phyloP scores from a whole-genome alignment of 2,329 filamentous ascomycete genomes.

The Talaromyces islandicus region DNA sequence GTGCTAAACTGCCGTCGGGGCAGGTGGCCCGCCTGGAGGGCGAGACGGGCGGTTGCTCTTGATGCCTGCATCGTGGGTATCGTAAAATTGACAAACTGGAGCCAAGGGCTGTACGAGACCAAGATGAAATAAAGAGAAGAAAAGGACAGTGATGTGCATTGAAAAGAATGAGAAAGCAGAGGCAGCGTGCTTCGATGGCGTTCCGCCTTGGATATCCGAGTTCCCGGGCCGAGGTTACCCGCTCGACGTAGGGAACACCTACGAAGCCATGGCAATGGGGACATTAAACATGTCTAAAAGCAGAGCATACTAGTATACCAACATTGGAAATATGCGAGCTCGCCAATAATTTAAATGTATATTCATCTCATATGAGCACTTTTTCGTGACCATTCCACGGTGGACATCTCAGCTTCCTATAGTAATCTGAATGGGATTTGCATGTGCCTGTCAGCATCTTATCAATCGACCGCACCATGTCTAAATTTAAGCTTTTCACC shows the following conservation, averaged over 20 bases:
- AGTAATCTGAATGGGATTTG: background rate
- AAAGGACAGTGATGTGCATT: background rate
- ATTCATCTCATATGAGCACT: accelerated
- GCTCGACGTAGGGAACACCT: background rate
- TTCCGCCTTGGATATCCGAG: slow-evolving; percentile 21
- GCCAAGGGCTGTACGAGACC: slow-evolving; percentile 1
- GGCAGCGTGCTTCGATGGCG: too few relatives aligned
- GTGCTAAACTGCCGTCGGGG: slow-evolving; percentile 49
- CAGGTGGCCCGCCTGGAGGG: slow-evolving; percentile 36
- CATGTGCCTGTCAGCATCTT: background rate
- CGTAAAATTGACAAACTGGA: background rate
- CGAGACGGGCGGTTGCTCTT: slow-evolving; percentile 21
- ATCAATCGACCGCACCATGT: background rate
- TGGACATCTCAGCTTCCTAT: background rate
- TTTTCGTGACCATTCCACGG: background rate
- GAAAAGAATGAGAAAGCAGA: slow-evolving; percentile 1
- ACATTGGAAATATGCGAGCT: background rate
- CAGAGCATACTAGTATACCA: background rate
- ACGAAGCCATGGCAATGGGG: background rate
- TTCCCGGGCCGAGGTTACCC: slow-evolving; percentile 23
- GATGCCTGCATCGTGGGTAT: slow-evolving; percentile 17
- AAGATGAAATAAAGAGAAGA: background rate
- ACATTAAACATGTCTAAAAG: background rate
- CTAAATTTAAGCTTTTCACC: background rate
- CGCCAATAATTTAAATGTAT: too few relatives aligned